A percentile compares a stretch with the other conserved stretches of the same genome.
phyloP scores from a whole-genome alignment of 1,139 yeast genomes.

The Hyphopichia fennica region DNA sequence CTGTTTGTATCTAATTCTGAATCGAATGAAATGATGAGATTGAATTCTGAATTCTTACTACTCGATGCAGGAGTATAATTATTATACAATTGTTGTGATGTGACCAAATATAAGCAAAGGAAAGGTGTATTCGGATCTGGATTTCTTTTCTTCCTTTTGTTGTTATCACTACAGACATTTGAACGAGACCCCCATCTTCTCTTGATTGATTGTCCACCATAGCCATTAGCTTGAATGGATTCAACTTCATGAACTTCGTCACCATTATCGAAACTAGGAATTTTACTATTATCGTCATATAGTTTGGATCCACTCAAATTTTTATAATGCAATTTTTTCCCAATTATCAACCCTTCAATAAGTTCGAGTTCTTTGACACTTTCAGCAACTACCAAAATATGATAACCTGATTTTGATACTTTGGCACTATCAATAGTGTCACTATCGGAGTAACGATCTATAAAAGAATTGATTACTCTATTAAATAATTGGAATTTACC shows the following conservation, averaged over 20 bases:
- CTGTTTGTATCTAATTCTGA: constrained; percentile 44
- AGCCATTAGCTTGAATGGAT: not conserved
- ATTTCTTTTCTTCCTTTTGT: constrained; percentile 6
- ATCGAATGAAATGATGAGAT: constrained; percentile 62
- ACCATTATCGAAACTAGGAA: constrained; percentile 4
- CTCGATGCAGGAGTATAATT: constrained; percentile 31
- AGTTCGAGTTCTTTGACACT: constrained; percentile 68
- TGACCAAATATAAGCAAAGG: constrained; percentile 33
- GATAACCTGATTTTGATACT: constrained; percentile 7
- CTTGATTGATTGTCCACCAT: constrained; percentile 9
- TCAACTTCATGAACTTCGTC: not conserved
- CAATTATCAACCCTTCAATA: constrained; percentile 65
- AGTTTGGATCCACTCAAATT: constrained; percentile 63
- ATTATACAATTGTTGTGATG: constrained; percentile 41
- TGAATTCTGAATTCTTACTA: constrained; percentile 26
- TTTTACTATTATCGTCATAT: constrained; percentile 39
- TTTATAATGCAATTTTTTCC: constrained; percentile 56
- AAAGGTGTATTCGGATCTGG: constrained; percentile 3
- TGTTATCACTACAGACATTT: not conserved
- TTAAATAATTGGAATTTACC: constrained; percentile 61
- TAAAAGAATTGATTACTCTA: constrained; percentile 40
- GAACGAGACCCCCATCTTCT: constrained; percentile 8
- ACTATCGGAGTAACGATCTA: constrained; percentile 11
- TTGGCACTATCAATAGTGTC: constrained; percentile 6
- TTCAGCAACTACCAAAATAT: constrained; percentile 57